phyloP scores from a whole-genome alignment of 2,329 filamentous ascomycete genomes.

The Plectosphaerella cucumerina region DNA sequence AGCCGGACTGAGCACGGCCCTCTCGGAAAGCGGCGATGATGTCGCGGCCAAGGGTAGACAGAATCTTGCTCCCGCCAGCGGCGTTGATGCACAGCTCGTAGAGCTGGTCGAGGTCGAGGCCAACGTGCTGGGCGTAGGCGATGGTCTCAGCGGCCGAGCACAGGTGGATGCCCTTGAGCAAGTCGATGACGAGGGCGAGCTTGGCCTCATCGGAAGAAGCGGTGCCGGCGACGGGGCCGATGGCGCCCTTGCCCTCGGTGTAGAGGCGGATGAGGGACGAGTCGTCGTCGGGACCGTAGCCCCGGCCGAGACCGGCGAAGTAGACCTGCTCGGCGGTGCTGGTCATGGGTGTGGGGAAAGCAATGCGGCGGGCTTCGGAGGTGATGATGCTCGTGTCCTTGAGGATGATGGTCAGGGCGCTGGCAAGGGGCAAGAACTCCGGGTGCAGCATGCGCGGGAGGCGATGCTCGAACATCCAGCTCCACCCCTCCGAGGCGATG shows the following conservation, averaged over 20 bases:
- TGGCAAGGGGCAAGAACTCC: constrained; percentile 46
- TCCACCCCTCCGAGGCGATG: constrained; percentile 44
- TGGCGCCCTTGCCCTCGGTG: constrained; percentile 28
- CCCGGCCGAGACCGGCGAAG: constrained; percentile 53
- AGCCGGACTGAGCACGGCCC: constrained; percentile 16
- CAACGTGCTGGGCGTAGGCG: constrained; percentile 33
- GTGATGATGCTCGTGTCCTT: constrained; percentile 48
- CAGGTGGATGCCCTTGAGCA: constrained; percentile 40
- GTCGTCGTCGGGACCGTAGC: constrained; percentile 43
- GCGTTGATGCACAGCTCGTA: constrained; percentile 41
- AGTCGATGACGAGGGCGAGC: constrained; percentile 28
- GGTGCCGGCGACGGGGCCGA: constrained; percentile 21
- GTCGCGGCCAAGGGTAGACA: constrained; percentile 29
- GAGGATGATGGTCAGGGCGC: constrained; percentile 32
- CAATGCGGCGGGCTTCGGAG: constrained; percentile 52
- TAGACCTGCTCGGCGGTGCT: constrained; percentile 63
- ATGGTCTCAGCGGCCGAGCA: constrained; percentile 38
- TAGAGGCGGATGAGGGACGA: constrained; percentile 38
- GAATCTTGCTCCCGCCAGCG: constrained; percentile 36
- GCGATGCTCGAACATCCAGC: constrained; percentile 61
- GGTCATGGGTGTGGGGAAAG: constrained; percentile 58
- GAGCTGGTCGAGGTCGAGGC: constrained; percentile 40
- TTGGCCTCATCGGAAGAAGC: constrained; percentile 29
- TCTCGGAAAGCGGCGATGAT: constrained; percentile 31
- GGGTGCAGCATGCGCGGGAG: constrained; percentile 44